Percentiles rank a stretch among this genome's conserved stretches.
These are phyloP conservation scores for Rosa multiflora DNA, from an alignment of 306 rosid genomes.

Conservation along the genomic window DNA sequence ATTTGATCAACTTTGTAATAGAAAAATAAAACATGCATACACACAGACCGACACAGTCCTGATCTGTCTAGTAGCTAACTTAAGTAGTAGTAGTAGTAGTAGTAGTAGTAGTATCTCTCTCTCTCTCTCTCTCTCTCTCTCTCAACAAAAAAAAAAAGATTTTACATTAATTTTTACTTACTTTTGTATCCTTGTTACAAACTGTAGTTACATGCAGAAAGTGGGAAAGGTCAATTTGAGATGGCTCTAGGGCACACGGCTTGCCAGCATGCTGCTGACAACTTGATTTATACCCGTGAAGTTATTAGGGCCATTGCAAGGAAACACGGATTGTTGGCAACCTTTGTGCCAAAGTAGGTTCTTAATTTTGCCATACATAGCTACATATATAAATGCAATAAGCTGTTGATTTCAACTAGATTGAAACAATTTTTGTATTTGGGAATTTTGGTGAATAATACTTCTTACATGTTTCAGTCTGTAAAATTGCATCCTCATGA, in stretches of 20 bases:
- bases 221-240: constrained; percentile 93
- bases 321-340: constrained; percentile 77
- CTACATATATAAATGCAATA: neutral
- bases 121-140: neutral
- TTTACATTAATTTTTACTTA: constrained; percentile 13
- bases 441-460: neutral
- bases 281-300: constrained; percentile 72
- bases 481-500: neutral
- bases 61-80: neutral
- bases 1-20: neutral
- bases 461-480: neutral
- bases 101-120: neutral
- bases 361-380: constrained; percentile 3
- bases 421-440: neutral
- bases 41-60: neutral
- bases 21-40: neutral
- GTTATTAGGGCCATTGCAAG: constrained; percentile 71
- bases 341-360: constrained; percentile 91
- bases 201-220: constrained; percentile 74
- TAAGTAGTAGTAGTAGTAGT: neutral
- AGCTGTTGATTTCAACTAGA: neutral
- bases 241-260: constrained; percentile 51
- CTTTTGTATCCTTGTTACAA: constrained; percentile 7
- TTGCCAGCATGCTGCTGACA: constrained; percentile 69
- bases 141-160: too few relatives aligned